These are phyloP conservation scores for Arthrobotrys conoides DNA, from an alignment of 2,329 filamentous ascomycete genomes.

Conservation along the genomic window DNA sequence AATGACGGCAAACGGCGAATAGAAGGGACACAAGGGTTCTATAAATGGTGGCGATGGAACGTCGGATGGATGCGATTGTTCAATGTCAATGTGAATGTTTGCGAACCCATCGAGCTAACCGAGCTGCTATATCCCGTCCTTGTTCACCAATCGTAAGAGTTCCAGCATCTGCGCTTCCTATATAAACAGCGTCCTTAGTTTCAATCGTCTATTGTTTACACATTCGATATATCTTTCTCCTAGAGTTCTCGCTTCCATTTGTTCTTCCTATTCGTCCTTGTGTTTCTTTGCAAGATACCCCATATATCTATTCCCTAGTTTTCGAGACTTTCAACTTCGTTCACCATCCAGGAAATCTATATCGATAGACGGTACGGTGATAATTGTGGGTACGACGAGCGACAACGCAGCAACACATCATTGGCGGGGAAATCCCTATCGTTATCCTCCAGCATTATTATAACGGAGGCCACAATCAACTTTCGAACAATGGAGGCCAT, in stretches of 20 bases:
- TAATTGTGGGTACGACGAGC: neutral
- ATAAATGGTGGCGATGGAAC: slow-evolving; percentile 24
- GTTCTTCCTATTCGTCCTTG: neutral
- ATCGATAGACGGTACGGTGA: neutral
- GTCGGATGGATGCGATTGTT: neutral
- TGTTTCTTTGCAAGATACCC: slow-evolving; percentile 6
- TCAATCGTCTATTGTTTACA: too few relatives aligned
- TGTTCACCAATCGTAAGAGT: neutral
- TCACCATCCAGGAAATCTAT: neutral
- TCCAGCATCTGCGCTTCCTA: neutral
- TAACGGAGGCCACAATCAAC: neutral
- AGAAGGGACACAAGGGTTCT: neutral
- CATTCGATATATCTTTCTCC: too few relatives aligned
- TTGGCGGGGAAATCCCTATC: neutral
- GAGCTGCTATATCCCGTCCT: neutral
- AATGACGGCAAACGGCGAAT: neutral
- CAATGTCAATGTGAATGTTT: too few relatives aligned
- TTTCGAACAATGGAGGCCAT: slow-evolving; percentile 45
- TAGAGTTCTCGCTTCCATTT: neutral
- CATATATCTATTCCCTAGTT: neutral
- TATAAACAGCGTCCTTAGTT: too few relatives aligned
- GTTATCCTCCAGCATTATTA: too few relatives aligned
- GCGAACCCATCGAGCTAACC: neutral
- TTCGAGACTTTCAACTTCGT: neutral
- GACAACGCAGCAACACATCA: slow-evolving; percentile 14